phyloP scores from a whole-genome alignment of 2,329 filamentous ascomycete species.

The Leptographium galeiforme region DNA sequence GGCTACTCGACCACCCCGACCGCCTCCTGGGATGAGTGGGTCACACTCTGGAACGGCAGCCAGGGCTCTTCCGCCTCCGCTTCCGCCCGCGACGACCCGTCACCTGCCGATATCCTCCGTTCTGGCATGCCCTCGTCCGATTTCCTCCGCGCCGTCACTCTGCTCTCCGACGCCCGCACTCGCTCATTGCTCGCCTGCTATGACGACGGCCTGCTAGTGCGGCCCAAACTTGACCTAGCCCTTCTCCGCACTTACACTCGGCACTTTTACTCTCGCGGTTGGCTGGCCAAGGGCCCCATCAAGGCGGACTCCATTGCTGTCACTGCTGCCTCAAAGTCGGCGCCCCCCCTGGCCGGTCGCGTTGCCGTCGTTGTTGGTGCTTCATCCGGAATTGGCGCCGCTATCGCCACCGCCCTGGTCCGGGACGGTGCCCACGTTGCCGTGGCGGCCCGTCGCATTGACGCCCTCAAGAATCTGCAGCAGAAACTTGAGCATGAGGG shows the following conservation, averaged over 20 bases:
- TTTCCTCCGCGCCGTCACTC: conserved; percentile 55
- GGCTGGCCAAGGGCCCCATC: conserved; percentile 37
- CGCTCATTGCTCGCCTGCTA: conserved; percentile 35
- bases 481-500: conserved; percentile 32
- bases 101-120: conserved; percentile 66
- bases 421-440: conserved; percentile 59
- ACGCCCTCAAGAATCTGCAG: conserved; percentile 56
- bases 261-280: conserved; percentile 69
- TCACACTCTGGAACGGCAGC: conserved; percentile 50
- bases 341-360: conserved; percentile 50
- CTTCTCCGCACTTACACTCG: conserved; percentile 68
- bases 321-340: conserved; percentile 13
- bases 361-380: conserved; percentile 70
- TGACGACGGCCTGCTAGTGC: conserved; percentile 27
- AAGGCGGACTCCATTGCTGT: background rate
- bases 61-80: conserved; percentile 23
- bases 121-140: conserved; percentile 69
- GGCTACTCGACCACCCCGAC: conserved; percentile 53
- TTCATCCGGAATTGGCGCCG: conserved; percentile 67
- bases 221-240: conserved; percentile 54
- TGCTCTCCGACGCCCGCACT: conserved; percentile 59
- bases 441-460: conserved; percentile 56
- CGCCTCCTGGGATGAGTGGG: conserved; percentile 61
- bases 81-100: conserved; percentile 48
- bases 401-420: conserved; percentile 55